phyloP scores from a whole-genome alignment of 2,329 filamentous ascomycete species.

The Hypomyces perniciosus region DNA sequence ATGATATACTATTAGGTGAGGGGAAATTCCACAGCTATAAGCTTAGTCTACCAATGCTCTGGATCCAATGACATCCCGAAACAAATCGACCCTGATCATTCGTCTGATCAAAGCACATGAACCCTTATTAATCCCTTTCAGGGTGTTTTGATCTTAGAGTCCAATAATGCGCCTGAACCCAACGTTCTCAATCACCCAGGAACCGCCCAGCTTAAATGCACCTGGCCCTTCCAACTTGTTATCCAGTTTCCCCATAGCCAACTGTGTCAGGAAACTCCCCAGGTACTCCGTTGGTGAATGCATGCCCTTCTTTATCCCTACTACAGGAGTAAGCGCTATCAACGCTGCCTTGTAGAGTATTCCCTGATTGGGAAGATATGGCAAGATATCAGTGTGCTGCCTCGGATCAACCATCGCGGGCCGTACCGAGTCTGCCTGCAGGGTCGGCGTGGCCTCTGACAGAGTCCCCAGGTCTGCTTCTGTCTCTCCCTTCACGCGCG shows the following conservation, averaged over 20 bases:
- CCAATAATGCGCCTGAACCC: conserved; percentile 31
- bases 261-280: conserved; percentile 37
- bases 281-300: conserved; percentile 38
- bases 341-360: conserved; percentile 9
- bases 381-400: conserved; percentile 35
- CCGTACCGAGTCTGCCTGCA: conserved; percentile 52
- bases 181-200: conserved; percentile 31
- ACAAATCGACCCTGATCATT: no score
- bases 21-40: no score
- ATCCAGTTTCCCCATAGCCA: conserved; percentile 37
- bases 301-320: conserved; percentile 19
- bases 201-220: conserved; percentile 28
- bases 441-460: conserved; percentile 32
- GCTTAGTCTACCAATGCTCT: no score
- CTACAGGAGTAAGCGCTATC: conserved; percentile 20
- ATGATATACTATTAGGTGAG: no score
- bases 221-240: conserved; percentile 22
- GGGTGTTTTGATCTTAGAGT: conserved; percentile 13
- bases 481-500: conserved; percentile 59
- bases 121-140: no score
- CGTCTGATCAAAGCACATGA: no score
- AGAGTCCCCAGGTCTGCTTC: conserved; percentile 55
- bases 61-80: no score
- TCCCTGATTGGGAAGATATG: conserved; percentile 34
- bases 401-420: conserved; percentile 52